phyloP scores from a whole-genome alignment of 176 grass and related monocot genomes.

The Dactylis glomerata region DNA sequence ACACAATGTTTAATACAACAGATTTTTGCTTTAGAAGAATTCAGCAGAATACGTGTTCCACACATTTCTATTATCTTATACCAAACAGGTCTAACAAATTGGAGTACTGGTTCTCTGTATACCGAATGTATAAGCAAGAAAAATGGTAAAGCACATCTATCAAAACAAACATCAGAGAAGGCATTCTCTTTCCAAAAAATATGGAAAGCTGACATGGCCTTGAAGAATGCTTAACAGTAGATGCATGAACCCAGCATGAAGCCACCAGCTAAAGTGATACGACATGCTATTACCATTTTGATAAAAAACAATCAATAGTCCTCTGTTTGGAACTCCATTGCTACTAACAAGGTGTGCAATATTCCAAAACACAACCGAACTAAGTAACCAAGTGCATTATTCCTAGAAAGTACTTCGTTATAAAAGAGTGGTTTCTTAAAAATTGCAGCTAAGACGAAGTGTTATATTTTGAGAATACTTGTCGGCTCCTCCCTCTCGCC shows the following conservation, averaged over 20 bases:
- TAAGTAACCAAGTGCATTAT: background rate
- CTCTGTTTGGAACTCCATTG: background rate
- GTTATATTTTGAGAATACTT: too few relatives aligned
- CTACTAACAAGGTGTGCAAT: background rate
- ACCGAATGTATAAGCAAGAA: background rate
- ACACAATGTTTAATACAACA: background rate
- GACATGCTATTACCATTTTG: background rate
- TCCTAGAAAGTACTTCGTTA: background rate
- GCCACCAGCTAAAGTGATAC: background rate
- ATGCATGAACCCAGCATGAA: background rate
- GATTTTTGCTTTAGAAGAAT: background rate
- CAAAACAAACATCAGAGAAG: background rate
- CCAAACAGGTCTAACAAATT: constrained; percentile 2
- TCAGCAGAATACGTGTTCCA: background rate
- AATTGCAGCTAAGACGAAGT: background rate
- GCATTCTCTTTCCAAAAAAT: background rate
- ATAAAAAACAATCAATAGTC: background rate
- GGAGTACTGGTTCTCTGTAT: background rate
- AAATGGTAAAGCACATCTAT: background rate
- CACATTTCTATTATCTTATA: background rate
- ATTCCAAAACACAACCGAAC: constrained; percentile 4
- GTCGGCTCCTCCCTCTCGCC: too few relatives aligned
- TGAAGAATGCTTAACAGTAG: background rate
- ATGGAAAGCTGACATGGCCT: background rate
- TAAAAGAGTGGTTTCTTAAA: background rate